phyloP scores from a whole-genome alignment of 164 flowering plant genomes.

The Taxillus chinensis region DNA sequence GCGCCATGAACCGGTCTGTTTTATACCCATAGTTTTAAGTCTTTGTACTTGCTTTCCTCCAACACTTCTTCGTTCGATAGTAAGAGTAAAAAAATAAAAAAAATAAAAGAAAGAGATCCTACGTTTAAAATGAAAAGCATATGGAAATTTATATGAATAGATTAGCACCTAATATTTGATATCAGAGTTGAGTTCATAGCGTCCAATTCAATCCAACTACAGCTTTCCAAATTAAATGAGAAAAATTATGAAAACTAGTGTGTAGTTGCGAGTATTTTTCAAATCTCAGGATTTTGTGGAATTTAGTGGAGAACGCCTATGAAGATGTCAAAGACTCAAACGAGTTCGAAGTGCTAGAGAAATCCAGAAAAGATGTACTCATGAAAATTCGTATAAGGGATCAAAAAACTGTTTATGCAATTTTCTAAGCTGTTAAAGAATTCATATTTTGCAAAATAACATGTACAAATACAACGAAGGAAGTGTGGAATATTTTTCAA shows the following conservation, averaged over 20 bases:
- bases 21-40: no score
- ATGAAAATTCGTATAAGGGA: background rate
- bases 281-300: background rate
- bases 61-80: no score
- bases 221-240: background rate
- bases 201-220: background rate
- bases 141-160: no score
- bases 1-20: no score
- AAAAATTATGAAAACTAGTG: background rate
- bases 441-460: background rate
- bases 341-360: background rate
- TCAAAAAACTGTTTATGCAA: background rate
- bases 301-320: background rate
- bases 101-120: no score
- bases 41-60: no score
- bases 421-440: background rate
- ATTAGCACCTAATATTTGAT: background rate
- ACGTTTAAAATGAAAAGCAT: no score
- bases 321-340: background rate
- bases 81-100: no score
- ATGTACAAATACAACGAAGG: background rate
- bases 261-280: background rate
- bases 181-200: no score
- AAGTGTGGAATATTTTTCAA: background rate
- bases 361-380: background rate